A percentile compares a stretch with the other conserved stretches of the same genome.
Conservation (phyloP, 805 yeast species). For the Saccharomycopsis sp. region DNA sequence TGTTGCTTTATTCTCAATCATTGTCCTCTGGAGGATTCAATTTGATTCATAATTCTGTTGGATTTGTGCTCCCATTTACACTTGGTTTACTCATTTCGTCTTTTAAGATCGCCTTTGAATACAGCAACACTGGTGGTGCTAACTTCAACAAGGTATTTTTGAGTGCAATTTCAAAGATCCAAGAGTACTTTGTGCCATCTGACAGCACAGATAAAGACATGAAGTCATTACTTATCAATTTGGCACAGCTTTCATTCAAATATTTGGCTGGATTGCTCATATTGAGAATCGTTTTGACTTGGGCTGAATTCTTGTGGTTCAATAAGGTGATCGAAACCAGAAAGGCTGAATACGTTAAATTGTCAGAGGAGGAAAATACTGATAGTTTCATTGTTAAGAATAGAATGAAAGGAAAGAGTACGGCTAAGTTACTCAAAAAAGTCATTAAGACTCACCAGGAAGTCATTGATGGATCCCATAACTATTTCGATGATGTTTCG, state of each 20-base stretch:
- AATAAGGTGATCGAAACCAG: slow-evolving; percentile 6
- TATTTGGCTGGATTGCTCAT: slow-evolving; percentile 30
- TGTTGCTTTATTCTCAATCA: slow-evolving; percentile 22
- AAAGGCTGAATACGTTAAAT: slow-evolving; percentile 2
- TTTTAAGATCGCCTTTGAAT: slow-evolving; percentile 18
- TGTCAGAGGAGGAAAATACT: slow-evolving; percentile 2
- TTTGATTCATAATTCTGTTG: slow-evolving; percentile 27
- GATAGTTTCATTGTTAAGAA: neutral
- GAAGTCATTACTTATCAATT: slow-evolving; percentile 29
- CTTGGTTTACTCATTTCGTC: slow-evolving; percentile 10
- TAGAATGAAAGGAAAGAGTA: slow-evolving; percentile 1
- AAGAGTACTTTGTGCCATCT: neutral
- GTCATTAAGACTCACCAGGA: slow-evolving; percentile 15
- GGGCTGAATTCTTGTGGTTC: slow-evolving; percentile 12
- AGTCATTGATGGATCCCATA: slow-evolving; percentile 23
- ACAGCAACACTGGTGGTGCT: slow-evolving; percentile 18
- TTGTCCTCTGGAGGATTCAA: slow-evolving; percentile 26
- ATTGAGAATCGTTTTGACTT: slow-evolving; percentile 27
- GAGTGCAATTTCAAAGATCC: slow-evolving; percentile 8
- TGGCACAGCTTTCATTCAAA: slow-evolving; percentile 32
- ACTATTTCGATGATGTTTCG: slow-evolving; percentile 30
- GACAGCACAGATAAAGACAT: slow-evolving; percentile 21
- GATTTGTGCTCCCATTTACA: slow-evolving; percentile 42
- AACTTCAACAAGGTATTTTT: slow-evolving; percentile 9
- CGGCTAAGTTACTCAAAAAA: slow-evolving; percentile 4